These are phyloP conservation scores for Phytopythium vexans DNA, from an alignment of 352 stramenopile genomes.

Conservation along the genomic window DNA sequence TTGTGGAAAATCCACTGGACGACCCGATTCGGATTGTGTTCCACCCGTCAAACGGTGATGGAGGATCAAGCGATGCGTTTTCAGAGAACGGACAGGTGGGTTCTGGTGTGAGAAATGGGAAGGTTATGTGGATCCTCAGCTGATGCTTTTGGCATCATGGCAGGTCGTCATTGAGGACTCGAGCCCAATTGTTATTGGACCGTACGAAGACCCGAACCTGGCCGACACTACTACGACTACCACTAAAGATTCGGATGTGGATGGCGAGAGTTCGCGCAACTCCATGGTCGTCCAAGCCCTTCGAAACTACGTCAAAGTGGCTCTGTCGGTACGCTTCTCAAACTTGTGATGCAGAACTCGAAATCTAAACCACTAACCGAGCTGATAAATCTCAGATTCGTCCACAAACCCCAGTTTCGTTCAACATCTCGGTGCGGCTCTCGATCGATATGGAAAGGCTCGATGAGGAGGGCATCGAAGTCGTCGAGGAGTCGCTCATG, in stretches of 20 bases:
- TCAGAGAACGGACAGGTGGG: slow-evolving; percentile 29
- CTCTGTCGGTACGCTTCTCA: slow-evolving; percentile 28
- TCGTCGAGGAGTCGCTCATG: slow-evolving; percentile 51
- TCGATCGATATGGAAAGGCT: slow-evolving; percentile 64
- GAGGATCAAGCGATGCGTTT: slow-evolving; percentile 1
- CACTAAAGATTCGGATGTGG: slow-evolving; percentile 9
- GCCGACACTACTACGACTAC: slow-evolving; percentile 59
- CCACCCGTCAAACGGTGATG: slow-evolving; percentile 6
- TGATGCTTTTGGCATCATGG: slow-evolving; percentile 5
- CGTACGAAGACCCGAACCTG: slow-evolving; percentile 84
- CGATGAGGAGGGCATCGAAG: slow-evolving; percentile 55
- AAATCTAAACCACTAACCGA: neutral
- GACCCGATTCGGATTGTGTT: slow-evolving; percentile 66
- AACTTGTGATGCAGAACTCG: neutral
- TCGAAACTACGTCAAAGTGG: slow-evolving; percentile 55
- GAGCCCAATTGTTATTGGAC: slow-evolving; percentile 60
- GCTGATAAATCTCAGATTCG: slow-evolving; percentile 15
- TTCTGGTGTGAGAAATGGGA: neutral
- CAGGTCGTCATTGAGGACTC: slow-evolving; percentile 49
- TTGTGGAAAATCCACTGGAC: slow-evolving; percentile 84
- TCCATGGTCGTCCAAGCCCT: slow-evolving; percentile 46
- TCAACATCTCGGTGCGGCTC: slow-evolving; percentile 34
- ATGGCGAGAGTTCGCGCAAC: slow-evolving; percentile 25
- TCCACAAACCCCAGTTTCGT: neutral
- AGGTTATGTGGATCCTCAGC: neutral